Conservation (phyloP, 257 asterid genomes). For the Solanum rostratum region DNA sequence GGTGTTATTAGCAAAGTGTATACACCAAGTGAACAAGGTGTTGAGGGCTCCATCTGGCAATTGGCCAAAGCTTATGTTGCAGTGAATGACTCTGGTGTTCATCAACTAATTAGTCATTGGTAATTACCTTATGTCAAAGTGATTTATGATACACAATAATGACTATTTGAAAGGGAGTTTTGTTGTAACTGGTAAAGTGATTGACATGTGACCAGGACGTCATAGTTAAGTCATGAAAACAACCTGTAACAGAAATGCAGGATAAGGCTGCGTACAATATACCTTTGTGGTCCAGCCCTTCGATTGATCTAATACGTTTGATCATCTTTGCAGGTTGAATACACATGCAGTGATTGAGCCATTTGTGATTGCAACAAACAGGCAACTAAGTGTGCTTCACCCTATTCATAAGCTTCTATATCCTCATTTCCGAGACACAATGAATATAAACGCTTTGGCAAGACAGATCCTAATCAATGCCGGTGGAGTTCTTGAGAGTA, state of each 20-base stretch:
- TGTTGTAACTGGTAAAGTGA: neutral
- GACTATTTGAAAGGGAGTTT: neutral
- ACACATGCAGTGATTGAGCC: constrained; percentile 5
- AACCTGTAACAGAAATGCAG: too few relatives aligned
- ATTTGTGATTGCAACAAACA: neutral
- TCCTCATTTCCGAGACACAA: constrained; percentile 26
- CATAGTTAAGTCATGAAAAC: too few relatives aligned
- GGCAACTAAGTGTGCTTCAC: constrained; percentile 21
- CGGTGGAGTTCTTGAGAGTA: neutral
- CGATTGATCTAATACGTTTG: neutral
- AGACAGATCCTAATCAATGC: constrained; percentile 11
- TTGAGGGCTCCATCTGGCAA: constrained; percentile 6
- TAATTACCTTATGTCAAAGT: neutral
- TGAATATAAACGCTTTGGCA: constrained; percentile 19
- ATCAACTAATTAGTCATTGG: constrained; percentile 18
- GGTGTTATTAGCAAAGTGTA: constrained; percentile 11
- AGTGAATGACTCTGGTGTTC: constrained; percentile 5
- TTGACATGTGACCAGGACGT: too few relatives aligned
- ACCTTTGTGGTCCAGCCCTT: neutral
- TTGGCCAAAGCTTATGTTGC: constrained; percentile 15
- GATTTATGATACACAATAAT: neutral
- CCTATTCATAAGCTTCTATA: constrained; percentile 20
- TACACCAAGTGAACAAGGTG: constrained; percentile 11
- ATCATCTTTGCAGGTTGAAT: constrained; percentile 4
- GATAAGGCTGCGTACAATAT: neutral